A percentile compares a stretch with the other conserved stretches of the same genome.
These are phyloP conservation scores for Phytophthora cryptogea DNA, from an alignment of 352 stramenopile genomes.

Conservation along the genomic window DNA sequence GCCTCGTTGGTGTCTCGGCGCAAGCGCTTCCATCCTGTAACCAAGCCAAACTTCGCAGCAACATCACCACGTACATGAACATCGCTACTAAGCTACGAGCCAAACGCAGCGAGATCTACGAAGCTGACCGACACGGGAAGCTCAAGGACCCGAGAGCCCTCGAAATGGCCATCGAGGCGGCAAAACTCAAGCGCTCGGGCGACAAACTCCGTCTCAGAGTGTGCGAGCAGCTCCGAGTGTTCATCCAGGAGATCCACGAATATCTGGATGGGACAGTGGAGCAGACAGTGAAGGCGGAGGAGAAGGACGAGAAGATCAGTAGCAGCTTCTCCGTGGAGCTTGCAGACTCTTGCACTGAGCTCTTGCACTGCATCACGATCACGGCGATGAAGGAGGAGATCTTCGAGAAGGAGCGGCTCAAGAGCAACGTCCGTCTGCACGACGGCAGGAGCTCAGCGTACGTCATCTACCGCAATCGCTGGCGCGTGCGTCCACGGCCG, in stretches of 20 bases:
- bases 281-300: neutral
- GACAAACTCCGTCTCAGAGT: slow-evolving; percentile 19
- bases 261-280: neutral
- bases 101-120: slow-evolving; percentile 18
- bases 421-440: slow-evolving; percentile 12
- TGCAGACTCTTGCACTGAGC: slow-evolving; percentile 9
- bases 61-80: slow-evolving; percentile 16
- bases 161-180: slow-evolving; percentile 10
- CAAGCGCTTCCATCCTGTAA: slow-evolving; percentile 1
- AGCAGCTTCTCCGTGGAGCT: slow-evolving; percentile 6
- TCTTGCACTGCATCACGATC: slow-evolving; percentile 19
- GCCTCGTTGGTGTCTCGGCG: neutral
- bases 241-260: slow-evolving; percentile 11
- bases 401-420: slow-evolving; percentile 13
- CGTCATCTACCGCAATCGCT: slow-evolving; percentile 12
- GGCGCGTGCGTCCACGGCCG: slow-evolving; percentile 17
- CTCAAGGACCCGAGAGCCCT: slow-evolving; percentile 17
- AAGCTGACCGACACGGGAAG: slow-evolving; percentile 7
- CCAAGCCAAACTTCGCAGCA: slow-evolving; percentile 9
- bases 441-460: slow-evolving; percentile 13
- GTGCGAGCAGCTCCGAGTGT: slow-evolving; percentile 21
- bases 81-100: slow-evolving; percentile 6
- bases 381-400: slow-evolving; percentile 25
- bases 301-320: neutral
- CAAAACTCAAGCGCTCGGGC: slow-evolving; percentile 15